Evolutionary conservation across 106 monocot species (phyloP), one percentile per base, ranked within the genome.

Genomic region (Alisma plantagoaquatica): DNA sequence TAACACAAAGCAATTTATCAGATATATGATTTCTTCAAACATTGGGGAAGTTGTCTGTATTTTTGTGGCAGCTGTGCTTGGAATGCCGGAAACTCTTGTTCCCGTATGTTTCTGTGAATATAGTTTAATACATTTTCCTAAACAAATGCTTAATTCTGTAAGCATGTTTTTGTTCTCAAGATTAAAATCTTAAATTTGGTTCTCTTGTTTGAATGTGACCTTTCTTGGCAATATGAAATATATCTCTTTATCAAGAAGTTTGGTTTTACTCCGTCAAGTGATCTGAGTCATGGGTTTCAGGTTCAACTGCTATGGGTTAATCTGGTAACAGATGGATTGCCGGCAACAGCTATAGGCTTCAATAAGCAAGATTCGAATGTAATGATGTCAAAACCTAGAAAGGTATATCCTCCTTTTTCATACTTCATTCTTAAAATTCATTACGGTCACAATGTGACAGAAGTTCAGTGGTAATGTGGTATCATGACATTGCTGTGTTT

Each of bases 1-100:
- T 70, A 98, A 98, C 61, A 98, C 98, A 46, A 89, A 85, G 45
- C 98, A 98, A 65, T 98, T 98, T 45, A 98, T 98, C 49, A 82
- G 98, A 64, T 98, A 98, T 56, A 98, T 98, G 98, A 98, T 98
- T 25, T 98, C 98, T 27, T 98, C 98, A 49, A 98, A 98, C 45
- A 98, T 98, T 62, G 98, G 98, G 54, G 98, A 98, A 72, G 98
- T 98, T 15, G 98, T 98, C 49, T 98, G 98, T 60, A 98, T 98
- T 43, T 98, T 98, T 75, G 98, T 90, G 33, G 98, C 90, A 45
- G 98, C 98, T 24, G 76, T 98, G 57, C 89, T 98, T 53, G 98
- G 98, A 35, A 98, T 85, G 84, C 98, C 98, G 30, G 98, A 98
- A 52, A 90, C 98, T 47, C 82, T 98, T 46, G 64, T 90, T 58